Evolutionary conservation across 257 asterid species (phyloP).

Genomic region (Solanum appendiculatum): DNA sequence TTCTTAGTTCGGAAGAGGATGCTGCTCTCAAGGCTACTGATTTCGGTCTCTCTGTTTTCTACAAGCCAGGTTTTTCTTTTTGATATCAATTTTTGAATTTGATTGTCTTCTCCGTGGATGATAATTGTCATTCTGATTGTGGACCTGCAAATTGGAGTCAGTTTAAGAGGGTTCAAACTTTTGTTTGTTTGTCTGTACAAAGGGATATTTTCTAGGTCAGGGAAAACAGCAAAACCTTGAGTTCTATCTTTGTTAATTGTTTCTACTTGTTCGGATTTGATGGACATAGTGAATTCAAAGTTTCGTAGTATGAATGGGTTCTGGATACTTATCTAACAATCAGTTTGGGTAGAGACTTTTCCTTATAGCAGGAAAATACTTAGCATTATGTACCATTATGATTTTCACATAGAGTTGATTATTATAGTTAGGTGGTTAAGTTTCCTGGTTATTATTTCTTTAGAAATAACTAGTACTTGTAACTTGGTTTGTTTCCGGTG

Average conservation of each 20-base stretch:
- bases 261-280: not conserved
- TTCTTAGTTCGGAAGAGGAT: conserved; percentile 45
- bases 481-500: not conserved
- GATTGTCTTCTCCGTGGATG: not conserved
- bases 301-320: not conserved
- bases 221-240: not conserved
- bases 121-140: not conserved
- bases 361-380: not conserved
- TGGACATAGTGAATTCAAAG: not conserved
- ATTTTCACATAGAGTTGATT: not conserved
- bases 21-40: conserved; percentile 82
- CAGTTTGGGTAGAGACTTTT: not conserved
- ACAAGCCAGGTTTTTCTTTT: conserved; percentile 53
- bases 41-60: conserved; percentile 85
- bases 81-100: not conserved
- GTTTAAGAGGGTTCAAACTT: not conserved
- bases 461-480: not conserved
- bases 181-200: not conserved
- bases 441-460: not conserved
- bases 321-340: not conserved
- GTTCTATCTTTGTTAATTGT: not conserved
- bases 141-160: not conserved
- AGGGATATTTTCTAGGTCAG: not conserved
- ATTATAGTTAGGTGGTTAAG: not conserved
- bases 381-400: not conserved